Base-by-base conservation (phyloP, 371 early-diverging fungal species). In the Dentiscutata heterogama region DNA sequence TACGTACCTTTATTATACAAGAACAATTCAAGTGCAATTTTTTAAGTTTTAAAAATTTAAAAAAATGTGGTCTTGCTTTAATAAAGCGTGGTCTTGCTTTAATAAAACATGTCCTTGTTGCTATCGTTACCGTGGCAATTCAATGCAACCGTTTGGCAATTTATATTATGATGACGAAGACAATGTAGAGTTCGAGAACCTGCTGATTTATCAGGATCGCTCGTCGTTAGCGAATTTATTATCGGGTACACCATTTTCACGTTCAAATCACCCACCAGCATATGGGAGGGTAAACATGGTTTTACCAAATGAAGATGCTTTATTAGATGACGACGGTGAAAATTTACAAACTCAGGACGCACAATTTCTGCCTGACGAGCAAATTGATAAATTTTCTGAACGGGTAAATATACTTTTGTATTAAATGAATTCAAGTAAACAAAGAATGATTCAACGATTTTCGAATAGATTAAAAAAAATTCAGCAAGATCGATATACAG, bases 371-470 rank as follows among this genome's bases (percentile, higher is more conserved):
- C 79, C 79, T 35, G 79, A 79, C 31, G 79, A 79, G 54, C 79
- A 79, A 65, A 79, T 79, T 53, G 54, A 68, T 79, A 79, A 79
- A 79, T 67, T 79, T 16, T 67, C 79, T 0, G 79, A 67, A n/a
- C 79, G 51, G 79, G 79, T 79, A 67, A 67, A 39, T 25, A 58
- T 58, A 58, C 22, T 8, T 56, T 8, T 56, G 16, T 56, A 7
- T 56, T 0, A 20, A 14, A n/a, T 56, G 8, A 20, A 56, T 18
- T 56, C n/a, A 56, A 56, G 11, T 56, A 39, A 39, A 39, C 39
- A 39, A 39, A 39, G 6, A 39, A 39, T 6, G 42, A 42, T 42
- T 42, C 2, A 42, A 8, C 7, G 42, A 42, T 42, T 42, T 10
- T 42, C 39, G 39, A 39, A 31, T 3, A 3, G 3, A 35, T 4